Evolutionary conservation across 1,284 basidiomycete species (phyloP).

Genomic region (Termitomyces sp.): DNA sequence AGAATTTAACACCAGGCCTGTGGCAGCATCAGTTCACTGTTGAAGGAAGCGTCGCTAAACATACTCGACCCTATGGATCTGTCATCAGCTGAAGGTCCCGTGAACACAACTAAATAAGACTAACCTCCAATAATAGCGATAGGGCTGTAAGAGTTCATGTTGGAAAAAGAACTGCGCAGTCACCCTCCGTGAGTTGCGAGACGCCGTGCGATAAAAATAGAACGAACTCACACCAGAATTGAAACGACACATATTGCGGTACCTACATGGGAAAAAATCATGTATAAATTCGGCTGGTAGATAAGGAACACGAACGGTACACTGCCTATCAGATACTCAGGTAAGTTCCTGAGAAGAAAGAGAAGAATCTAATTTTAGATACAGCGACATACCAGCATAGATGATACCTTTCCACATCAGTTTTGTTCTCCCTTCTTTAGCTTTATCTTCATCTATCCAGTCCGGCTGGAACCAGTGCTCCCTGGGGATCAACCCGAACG

Average conservation of each 20-base stretch:
- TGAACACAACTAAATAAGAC: conserved; percentile 17
- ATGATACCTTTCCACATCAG: conserved; percentile 59
- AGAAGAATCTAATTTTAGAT: background rate
- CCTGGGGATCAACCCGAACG: conserved; percentile 68
- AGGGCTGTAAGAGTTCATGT: conserved; percentile 66
- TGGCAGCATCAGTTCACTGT: background rate
- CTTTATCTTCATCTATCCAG: conserved; percentile 74
- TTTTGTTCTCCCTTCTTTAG: conserved; percentile 53
- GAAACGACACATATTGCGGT: conserved; percentile 80
- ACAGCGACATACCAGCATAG: conserved; percentile 25
- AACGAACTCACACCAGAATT: conserved; percentile 65
- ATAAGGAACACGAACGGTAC: conserved; percentile 38
- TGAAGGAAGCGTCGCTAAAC: background rate
- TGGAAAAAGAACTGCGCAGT: conserved; percentile 67
- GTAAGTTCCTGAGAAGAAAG: background rate
- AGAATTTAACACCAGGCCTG: conserved; percentile 70
- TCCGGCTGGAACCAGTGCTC: conserved; percentile 80
- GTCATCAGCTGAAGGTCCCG: background rate
- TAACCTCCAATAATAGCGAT: conserved; percentile 85
- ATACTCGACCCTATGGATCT: conserved; percentile 8
- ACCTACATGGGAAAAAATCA: conserved; percentile 29
- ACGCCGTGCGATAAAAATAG: conserved; percentile 10
- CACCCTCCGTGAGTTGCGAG: conserved; percentile 8
- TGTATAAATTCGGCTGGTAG: background rate
- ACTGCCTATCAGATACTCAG: conserved; percentile 32